phyloP scores from a whole-genome alignment of 495 filamentous ascomycete species.

The Aspergillus bridgeri region DNA sequence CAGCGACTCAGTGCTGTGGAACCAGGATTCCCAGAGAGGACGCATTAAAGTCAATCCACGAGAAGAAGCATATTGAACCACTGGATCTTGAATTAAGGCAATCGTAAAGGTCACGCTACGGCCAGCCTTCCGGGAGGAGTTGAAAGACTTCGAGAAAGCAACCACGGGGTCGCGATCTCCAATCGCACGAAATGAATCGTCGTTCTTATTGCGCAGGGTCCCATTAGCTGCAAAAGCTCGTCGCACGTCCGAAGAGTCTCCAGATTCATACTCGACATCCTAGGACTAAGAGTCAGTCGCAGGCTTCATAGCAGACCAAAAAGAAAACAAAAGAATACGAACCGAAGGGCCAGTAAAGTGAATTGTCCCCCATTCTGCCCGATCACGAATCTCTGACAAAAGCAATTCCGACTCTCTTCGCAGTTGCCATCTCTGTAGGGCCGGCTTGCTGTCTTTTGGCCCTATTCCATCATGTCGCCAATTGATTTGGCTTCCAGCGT shows the following conservation, averaged over 20 bases:
- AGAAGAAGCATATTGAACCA: conserved; percentile 81
- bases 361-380: conserved; percentile 85
- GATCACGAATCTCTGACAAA: conserved; percentile 71
- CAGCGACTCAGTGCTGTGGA: conserved; percentile 57
- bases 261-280: conserved; percentile 64
- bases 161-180: conserved; percentile 87
- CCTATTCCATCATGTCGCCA: conserved; percentile 58
- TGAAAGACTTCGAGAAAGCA: conserved; percentile 82
- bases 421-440: conserved; percentile 62
- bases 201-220: conserved; percentile 61
- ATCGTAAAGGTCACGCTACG: conserved; percentile 76
- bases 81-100: conserved; percentile 76
- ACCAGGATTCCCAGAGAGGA: conserved; percentile 82
- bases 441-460: conserved; percentile 22
- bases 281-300: conserved; percentile 25
- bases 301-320: not conserved
- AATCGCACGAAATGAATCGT: conserved; percentile 63
- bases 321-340: conserved; percentile 23
- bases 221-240: conserved; percentile 69
- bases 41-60: conserved; percentile 79
- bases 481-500: conserved; percentile 61
- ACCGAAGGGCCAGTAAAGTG: conserved; percentile 71
- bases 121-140: conserved; percentile 30
- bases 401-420: conserved; percentile 61
- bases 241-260: conserved; percentile 66